Percentiles rank a stretch among this genome's conserved stretches.
These are phyloP conservation scores for Zygosaccharomyces bisporus DNA, from an alignment of 805 yeast species.

Conservation along the genomic window DNA sequence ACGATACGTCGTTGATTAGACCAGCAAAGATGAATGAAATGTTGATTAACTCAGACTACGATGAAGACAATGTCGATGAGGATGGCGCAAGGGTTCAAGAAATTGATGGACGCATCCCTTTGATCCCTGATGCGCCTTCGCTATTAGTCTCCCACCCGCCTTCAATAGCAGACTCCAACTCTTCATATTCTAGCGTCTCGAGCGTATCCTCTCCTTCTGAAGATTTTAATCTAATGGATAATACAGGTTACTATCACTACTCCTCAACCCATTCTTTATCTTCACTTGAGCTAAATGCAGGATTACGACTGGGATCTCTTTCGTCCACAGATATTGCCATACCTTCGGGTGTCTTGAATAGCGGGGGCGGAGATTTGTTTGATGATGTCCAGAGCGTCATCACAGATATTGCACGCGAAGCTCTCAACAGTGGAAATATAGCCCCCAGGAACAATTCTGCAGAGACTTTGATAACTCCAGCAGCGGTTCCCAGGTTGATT, in stretches of 20 bases:
- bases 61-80: conserved; percentile 11
- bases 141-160: neutral
- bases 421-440: neutral
- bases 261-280: conserved; percentile 12
- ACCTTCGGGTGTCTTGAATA: neutral
- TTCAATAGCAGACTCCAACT: conserved; percentile 11
- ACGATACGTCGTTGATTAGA: conserved; percentile 24
- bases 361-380: conserved; percentile 10
- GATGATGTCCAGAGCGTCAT: conserved; percentile 23
- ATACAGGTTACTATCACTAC: conserved; percentile 8
- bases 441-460: conserved; percentile 16
- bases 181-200: conserved; percentile 22
- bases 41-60: conserved; percentile 12
- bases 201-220: conserved; percentile 23
- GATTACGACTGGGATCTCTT: conserved; percentile 4
- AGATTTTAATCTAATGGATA: conserved; percentile 16
- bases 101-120: neutral
- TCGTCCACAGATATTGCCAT: conserved; percentile 1
- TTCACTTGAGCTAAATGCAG: conserved; percentile 10
- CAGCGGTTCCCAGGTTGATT: conserved; percentile 10
- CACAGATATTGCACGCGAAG: conserved; percentile 22
- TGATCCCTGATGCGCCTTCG: neutral
- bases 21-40: conserved; percentile 26
- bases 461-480: conserved; percentile 21
- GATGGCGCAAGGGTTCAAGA: conserved; percentile 3